A percentile compares a stretch with the other conserved stretches of the same genome.
These are phyloP conservation scores for Rubus parviflorus DNA, from an alignment of 306 rosid genomes.

Conservation along the genomic window DNA sequence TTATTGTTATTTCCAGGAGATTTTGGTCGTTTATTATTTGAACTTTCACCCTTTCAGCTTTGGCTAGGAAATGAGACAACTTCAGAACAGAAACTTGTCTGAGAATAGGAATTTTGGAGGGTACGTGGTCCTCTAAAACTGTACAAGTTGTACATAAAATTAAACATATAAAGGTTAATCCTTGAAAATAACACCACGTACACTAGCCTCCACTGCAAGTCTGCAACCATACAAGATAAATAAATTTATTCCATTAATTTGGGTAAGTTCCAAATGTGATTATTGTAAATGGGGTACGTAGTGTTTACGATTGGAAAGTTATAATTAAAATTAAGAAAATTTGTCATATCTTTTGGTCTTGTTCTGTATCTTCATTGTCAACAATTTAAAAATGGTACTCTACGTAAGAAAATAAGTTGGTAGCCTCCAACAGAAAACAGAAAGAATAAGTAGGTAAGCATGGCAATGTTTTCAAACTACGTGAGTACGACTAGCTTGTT, in stretches of 20 bases:
- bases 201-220: too few relatives aligned
- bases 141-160: neutral
- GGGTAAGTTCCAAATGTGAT: neutral
- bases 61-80: neutral
- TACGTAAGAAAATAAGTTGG: neutral
- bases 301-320: neutral
- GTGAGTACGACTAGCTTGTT: neutral
- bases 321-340: neutral
- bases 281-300: neutral
- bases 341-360: slow-evolving; percentile 8
- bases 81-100: neutral
- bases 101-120: neutral
- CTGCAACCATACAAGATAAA: too few relatives aligned
- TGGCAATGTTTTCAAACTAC: slow-evolving; percentile 8
- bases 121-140: neutral
- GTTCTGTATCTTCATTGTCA: slow-evolving; percentile 4
- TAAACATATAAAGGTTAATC: neutral
- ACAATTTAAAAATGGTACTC: neutral
- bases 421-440: neutral
- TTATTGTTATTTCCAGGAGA: neutral
- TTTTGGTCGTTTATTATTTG: neutral
- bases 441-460: neutral
- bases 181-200: neutral
- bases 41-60: neutral
- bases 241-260: neutral